Conservation (phyloP, 768 basidiomycete species). For the Termitomyces sp. region DNA sequence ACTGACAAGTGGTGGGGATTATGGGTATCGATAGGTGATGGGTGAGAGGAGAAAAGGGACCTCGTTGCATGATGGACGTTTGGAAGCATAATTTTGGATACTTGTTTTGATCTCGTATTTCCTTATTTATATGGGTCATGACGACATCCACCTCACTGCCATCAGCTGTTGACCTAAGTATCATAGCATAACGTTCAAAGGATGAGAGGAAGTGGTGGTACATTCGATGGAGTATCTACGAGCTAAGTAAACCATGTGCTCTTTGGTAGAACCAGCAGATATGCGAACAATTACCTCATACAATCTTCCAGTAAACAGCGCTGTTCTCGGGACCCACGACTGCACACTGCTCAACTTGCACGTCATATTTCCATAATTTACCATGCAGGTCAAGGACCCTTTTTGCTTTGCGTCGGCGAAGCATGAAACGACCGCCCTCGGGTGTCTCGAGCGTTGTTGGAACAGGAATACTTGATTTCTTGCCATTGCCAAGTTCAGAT, state of each 20-base stretch:
- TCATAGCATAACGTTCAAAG: not conserved
- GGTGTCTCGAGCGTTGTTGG: slow-evolving; percentile 49
- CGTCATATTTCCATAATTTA: slow-evolving; percentile 53
- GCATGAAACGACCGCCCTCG: slow-evolving; percentile 57
- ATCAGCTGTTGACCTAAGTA: too few species aligned
- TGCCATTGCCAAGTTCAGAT: slow-evolving; percentile 75
- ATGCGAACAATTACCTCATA: not conserved
- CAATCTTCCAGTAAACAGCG: slow-evolving; percentile 68
- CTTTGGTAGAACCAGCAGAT: not conserved
- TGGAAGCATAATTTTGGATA: not conserved
- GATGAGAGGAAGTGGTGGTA: not conserved
- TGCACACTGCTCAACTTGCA: slow-evolving; percentile 61
- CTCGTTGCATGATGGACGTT: slow-evolving; percentile 1
- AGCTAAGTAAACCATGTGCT: not conserved
- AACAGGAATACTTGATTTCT: slow-evolving; percentile 51
- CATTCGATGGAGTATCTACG: not conserved
- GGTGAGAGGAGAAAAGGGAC: not conserved
- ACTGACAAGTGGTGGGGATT: not conserved
- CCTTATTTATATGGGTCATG: not conserved
- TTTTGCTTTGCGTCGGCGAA: slow-evolving; percentile 45
- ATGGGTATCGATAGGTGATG: not conserved
- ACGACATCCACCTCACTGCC: too few species aligned
- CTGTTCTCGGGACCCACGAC: slow-evolving; percentile 62
- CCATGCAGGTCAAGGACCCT: slow-evolving; percentile 59
- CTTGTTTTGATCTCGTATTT: not conserved